These are phyloP conservation scores for Microstegium vimineum DNA, from an alignment of 176 grass and related monocot genomes.

Conservation along the genomic window DNA sequence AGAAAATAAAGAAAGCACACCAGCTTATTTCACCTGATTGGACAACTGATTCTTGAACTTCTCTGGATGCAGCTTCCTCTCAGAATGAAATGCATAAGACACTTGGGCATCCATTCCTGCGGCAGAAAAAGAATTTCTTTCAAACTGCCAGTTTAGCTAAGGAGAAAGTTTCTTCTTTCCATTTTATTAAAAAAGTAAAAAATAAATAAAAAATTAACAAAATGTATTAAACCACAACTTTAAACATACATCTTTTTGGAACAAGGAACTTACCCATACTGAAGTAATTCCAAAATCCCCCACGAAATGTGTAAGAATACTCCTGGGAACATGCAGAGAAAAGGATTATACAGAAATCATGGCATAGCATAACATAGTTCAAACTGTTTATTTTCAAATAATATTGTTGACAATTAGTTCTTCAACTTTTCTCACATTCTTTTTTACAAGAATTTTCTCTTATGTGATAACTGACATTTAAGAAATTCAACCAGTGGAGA, in stretches of 20 bases:
- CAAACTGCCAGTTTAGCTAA: slow-evolving; percentile 24
- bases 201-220: not conserved
- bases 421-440: not conserved
- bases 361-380: not conserved
- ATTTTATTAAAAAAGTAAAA: not conserved
- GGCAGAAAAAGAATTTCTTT: slow-evolving; percentile 25
- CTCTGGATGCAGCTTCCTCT: slow-evolving; percentile 87
- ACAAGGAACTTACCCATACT: slow-evolving; percentile 83
- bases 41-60: slow-evolving; percentile 89
- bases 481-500: not conserved
- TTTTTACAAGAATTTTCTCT: not conserved
- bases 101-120: slow-evolving; percentile 99
- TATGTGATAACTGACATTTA: not conserved
- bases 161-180: not conserved
- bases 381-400: not conserved
- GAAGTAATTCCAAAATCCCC: slow-evolving; percentile 98
- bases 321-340: slow-evolving; percentile 45
- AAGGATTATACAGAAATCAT: slow-evolving; percentile 13
- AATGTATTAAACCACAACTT: not conserved
- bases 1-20: not conserved
- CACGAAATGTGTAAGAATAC: slow-evolving; percentile 71
- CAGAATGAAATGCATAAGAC: slow-evolving; percentile 86
- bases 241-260: slow-evolving; percentile 17
- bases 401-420: not conserved
- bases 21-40: slow-evolving; percentile 73